Percentiles rank a stretch among this genome's conserved stretches.
These are phyloP conservation scores for Anisodus tanguticus DNA, from an alignment of 257 asterid genomes.

Conservation along the genomic window DNA sequence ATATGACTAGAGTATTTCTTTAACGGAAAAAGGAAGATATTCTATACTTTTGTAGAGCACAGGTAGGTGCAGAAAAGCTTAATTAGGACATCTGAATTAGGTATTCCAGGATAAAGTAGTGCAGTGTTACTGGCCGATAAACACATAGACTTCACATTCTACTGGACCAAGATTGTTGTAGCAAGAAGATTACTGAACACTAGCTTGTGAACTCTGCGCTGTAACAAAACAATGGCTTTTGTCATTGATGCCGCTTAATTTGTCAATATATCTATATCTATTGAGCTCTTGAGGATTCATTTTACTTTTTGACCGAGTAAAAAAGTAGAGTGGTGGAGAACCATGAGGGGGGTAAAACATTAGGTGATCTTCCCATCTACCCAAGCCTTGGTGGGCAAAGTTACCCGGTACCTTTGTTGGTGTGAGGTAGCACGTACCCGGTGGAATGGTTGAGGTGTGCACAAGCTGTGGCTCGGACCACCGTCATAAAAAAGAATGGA, in stretches of 20 bases:
- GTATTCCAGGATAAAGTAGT: conserved; percentile 6
- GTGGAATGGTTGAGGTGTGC: too few species aligned
- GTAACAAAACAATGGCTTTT: neutral
- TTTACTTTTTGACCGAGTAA: neutral
- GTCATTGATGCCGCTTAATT: conserved; percentile 21
- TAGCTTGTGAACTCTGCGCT: neutral
- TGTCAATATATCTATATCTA: neutral
- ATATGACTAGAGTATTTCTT: conserved; percentile 11
- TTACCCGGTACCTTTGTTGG: too few species aligned
- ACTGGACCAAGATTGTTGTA: neutral
- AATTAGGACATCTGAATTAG: neutral
- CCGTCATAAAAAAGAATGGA: neutral
- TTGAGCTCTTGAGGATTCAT: neutral
- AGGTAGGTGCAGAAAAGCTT: neutral
- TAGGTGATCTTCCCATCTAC: too few species aligned
- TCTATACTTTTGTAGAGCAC: neutral
- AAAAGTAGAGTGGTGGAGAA: neutral
- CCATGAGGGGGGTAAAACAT: too few species aligned
- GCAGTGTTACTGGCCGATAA: neutral
- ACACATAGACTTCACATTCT: neutral
- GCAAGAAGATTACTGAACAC: neutral
- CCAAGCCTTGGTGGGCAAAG: too few species aligned
- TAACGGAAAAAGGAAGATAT: neutral
- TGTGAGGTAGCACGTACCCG: too few species aligned
- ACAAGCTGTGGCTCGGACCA: neutral